These are phyloP conservation scores for Quercus cerris DNA, from an alignment of 306 rosid genomes.

Conservation along the genomic window DNA sequence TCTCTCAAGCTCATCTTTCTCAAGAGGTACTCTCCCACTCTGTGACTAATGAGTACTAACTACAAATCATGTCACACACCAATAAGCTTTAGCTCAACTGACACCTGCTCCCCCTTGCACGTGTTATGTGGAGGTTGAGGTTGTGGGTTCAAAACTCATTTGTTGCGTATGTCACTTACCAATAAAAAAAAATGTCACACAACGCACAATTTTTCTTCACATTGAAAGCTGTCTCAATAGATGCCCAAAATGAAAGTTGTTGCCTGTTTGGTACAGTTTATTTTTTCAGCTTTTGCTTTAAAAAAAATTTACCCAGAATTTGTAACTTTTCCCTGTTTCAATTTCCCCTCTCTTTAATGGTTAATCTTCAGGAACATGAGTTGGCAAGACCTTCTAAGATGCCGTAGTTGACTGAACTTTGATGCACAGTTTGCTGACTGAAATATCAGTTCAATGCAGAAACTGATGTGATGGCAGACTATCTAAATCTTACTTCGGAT, in stretches of 20 bases:
- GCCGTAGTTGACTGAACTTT: conserved; percentile 6
- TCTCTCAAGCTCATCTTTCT: conserved; percentile 36
- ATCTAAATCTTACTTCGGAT: background rate
- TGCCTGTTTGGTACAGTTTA: too few species aligned
- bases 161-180: too few species aligned
- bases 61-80: too few species aligned
- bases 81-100: too few species aligned
- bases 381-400: conserved; percentile 31
- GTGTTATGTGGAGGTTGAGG: too few species aligned
- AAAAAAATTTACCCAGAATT: background rate
- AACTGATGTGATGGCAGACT: background rate
- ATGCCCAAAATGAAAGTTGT: background rate
- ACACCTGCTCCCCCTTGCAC: too few species aligned
- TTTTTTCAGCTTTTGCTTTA: too few species aligned
- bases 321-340: conserved; percentile 5
- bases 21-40: conserved; percentile 45
- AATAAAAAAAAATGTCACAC: too few species aligned
- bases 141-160: too few species aligned
- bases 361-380: conserved; percentile 37
- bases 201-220: background rate
- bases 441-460: background rate
- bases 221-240: background rate
- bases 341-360: background rate
- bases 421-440: conserved; percentile 7
- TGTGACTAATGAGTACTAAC: too few species aligned